Evolutionary conservation across 129 eudicot species (phyloP).

Genomic region (Helianthus annuus): DNA sequence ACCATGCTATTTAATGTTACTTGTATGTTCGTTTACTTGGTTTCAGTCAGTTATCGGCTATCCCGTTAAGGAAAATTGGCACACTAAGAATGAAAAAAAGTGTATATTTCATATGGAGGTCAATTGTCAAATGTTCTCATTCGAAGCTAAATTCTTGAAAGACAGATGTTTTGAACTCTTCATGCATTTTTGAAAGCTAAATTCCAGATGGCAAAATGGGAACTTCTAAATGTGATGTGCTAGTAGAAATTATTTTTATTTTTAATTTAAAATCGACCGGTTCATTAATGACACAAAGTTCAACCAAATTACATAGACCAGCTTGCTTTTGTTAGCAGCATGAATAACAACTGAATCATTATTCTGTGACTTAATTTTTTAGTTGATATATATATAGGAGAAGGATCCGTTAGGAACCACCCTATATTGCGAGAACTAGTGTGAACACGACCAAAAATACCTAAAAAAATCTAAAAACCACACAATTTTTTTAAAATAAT

Average conservation of each 20-base stretch:
- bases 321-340: not conserved
- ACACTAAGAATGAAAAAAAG: not conserved
- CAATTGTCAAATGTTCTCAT: not conserved
- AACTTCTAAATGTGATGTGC: too few relatives aligned
- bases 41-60: constrained; percentile 6
- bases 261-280: too few relatives aligned
- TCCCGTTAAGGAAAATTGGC: constrained; percentile 5
- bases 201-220: too few relatives aligned
- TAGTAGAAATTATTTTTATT: too few relatives aligned
- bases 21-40: constrained; percentile 3
- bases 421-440: too few relatives aligned
- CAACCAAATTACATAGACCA: not conserved
- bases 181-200: not conserved
- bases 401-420: too few relatives aligned
- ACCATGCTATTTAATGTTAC: not conserved
- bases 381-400: too few relatives aligned
- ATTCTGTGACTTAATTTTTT: not conserved
- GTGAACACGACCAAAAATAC: too few relatives aligned
- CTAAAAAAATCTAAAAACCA: too few relatives aligned
- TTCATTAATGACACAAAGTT: not conserved
- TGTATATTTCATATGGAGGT: not conserved
- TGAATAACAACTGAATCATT: not conserved
- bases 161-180: not conserved
- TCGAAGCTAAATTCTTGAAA: not conserved
- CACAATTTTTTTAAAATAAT: too few relatives aligned